phyloP scores from a whole-genome alignment of 1,139 yeast genomes.

The Saccharomyces hybrid region DNA sequence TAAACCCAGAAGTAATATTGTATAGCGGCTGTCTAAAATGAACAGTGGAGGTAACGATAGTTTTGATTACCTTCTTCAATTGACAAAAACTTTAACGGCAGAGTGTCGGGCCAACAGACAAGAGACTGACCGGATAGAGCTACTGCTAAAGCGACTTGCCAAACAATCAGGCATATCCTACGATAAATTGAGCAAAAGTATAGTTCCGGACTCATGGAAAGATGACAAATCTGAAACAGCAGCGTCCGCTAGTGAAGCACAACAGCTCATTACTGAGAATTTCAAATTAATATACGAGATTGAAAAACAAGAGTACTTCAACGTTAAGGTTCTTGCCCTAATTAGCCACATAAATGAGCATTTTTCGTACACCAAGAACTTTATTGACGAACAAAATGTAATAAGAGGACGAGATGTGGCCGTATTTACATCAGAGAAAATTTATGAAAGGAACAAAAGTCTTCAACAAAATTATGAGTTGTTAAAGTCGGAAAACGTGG shows the following conservation, averaged over 20 bases:
- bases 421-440: slow-evolving; percentile 12
- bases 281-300: slow-evolving; percentile 25
- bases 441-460: slow-evolving; percentile 10
- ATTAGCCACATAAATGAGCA: slow-evolving; percentile 27
- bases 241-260: slow-evolving; percentile 6
- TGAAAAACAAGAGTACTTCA: slow-evolving; percentile 28
- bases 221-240: neutral
- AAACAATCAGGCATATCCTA: slow-evolving; percentile 26
- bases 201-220: slow-evolving; percentile 3
- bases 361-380: slow-evolving; percentile 24
- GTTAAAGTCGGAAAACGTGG: slow-evolving; percentile 6
- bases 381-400: slow-evolving; percentile 9
- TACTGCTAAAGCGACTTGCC: slow-evolving; percentile 25
- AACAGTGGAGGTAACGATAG: slow-evolving; percentile 13
- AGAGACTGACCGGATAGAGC: slow-evolving; percentile 25
- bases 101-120: slow-evolving; percentile 21
- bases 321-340: slow-evolving; percentile 20
- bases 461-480: slow-evolving; percentile 10
- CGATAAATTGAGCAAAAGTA: slow-evolving; percentile 18
- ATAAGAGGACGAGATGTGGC: slow-evolving; percentile 12
- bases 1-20: neutral
- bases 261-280: slow-evolving; percentile 21
- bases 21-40: neutral
- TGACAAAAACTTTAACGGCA: slow-evolving; percentile 19
- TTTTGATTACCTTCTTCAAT: slow-evolving; percentile 20